A percentile compares a stretch with the other conserved stretches of the same genome.
phyloP scores from a whole-genome alignment of 148 eudicot species.

The Heliosperma pusillum region DNA sequence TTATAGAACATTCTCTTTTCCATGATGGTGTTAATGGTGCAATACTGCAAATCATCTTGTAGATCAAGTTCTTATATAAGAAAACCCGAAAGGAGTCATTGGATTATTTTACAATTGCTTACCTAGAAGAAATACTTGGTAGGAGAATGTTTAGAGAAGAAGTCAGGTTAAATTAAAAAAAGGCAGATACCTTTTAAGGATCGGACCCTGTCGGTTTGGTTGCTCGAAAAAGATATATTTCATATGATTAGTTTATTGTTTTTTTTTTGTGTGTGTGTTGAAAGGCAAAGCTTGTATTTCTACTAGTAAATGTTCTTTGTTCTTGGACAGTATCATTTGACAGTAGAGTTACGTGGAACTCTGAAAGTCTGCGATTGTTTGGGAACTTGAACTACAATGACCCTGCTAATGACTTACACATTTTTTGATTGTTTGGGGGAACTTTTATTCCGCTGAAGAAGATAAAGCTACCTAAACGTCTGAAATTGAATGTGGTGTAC shows the following conservation, averaged over 20 bases:
- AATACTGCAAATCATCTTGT: background rate
- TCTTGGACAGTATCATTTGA: background rate
- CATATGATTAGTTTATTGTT: background rate
- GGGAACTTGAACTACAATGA: background rate
- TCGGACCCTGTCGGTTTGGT: background rate
- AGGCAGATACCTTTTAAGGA: background rate
- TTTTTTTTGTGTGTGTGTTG: background rate
- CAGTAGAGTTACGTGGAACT: background rate
- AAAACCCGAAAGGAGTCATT: background rate
- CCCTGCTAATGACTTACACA: background rate
- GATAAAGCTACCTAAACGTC: too few species aligned
- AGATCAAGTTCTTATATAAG: background rate
- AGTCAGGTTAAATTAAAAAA: background rate
- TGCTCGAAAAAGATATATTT: background rate
- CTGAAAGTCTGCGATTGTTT: constrained; percentile 6
- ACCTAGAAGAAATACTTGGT: background rate
- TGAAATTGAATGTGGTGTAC: too few species aligned
- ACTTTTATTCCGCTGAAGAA: background rate
- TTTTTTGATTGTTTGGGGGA: background rate
- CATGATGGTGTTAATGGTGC: background rate
- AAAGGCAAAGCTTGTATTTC: background rate
- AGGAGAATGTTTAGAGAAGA: background rate
- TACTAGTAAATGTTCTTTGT: background rate
- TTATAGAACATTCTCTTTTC: background rate
- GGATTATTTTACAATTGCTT: background rate